Base-by-base conservation (phyloP, 2,329 filamentous ascomycete genomes). In the Alternaria sp. region DNA sequence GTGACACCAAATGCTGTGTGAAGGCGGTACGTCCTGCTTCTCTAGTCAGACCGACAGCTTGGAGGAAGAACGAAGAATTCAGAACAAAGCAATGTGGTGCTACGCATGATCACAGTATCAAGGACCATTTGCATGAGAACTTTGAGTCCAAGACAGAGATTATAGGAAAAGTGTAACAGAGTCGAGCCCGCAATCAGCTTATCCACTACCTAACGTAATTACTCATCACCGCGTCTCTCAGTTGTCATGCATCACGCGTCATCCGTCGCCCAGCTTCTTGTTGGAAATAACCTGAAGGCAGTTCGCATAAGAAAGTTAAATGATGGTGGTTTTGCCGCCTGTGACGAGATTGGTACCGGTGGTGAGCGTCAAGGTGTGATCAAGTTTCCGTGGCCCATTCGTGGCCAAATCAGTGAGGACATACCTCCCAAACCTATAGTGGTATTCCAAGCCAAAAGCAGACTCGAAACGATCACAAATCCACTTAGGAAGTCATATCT, bases 251-350 rank as follows among this genome's bases (percentile, higher is more conserved):
- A 11, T 7, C 44, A 23, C n/a, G 29, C 17, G 6, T 10, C 29
- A 33, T 24, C 17, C 4, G 13, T 14, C 4, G 21, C 28, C 29
- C 13, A 9, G 2, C 1, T 4, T 34, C 17, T 17, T 24, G 34
- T 11, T 29, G 44, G 24, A 4, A 29, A 4, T 7, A 7, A 1
- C n/a, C 29, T 0, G 29, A 23, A 6, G 29, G 44, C 29, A 46
- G 11, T 3, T 45, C 41, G 10, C 72, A 54, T 82, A 83, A 3
- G 80, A 79, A 0, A 82, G 66, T 3, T 69, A 70, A 29, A 82
- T 78, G 48, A n/a, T 3, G 0, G 42, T 50, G 10, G 34, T 54
- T 14, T 54, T 54, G 2, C 52, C 52, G 1, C 34, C 26, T 13
- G 29, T 39, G 1, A 46, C 29, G 0, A 29, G 29, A 1, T 46